Conservation (phyloP, 2,329 filamentous ascomycete species). For the Cladosporium halotolerans region DNA sequence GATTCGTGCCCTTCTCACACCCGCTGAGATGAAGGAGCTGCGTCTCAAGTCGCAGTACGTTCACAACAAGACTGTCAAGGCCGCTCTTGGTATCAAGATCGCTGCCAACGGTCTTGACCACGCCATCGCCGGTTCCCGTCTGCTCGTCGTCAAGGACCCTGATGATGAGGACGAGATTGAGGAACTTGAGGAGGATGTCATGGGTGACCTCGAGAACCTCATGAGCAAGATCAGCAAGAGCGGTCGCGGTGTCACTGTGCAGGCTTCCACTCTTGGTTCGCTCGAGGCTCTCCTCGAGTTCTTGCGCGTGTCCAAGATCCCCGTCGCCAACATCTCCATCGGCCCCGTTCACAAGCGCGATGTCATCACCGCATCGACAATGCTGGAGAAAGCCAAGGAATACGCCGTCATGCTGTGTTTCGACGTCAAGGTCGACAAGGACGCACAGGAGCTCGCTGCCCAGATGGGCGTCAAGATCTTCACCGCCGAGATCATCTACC, state of each 20-base stretch:
- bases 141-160: slow-evolving; percentile 88
- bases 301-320: slow-evolving; percentile 91
- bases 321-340: slow-evolving; percentile 93
- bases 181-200: slow-evolving; percentile 92
- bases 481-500: slow-evolving; percentile 98
- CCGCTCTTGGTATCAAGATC: slow-evolving; percentile 97
- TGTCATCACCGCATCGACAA: slow-evolving; percentile 86
- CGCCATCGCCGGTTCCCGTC: slow-evolving; percentile 89
- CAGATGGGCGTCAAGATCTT: slow-evolving; percentile 96
- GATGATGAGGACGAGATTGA: slow-evolving; percentile 73
- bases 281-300: slow-evolving; percentile 95
- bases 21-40: slow-evolving; percentile 85
- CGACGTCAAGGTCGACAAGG: slow-evolving; percentile 98
- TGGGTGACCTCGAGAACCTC: slow-evolving; percentile 85
- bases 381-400: slow-evolving; percentile 93
- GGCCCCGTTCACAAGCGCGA: slow-evolving; percentile 97
- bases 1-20: slow-evolving; percentile 87
- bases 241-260: slow-evolving; percentile 90
- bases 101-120: slow-evolving; percentile 91
- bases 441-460: slow-evolving; percentile 83
- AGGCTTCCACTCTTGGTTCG: slow-evolving; percentile 94
- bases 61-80: slow-evolving; percentile 99
- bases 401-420: slow-evolving; percentile 99
- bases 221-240: slow-evolving; percentile 88
- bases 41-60: slow-evolving; percentile 95